A percentile compares a stretch with the other conserved stretches of the same genome.
phyloP scores from a whole-genome alignment of 1,139 yeast genomes.

The Sugiyamaella sp. region DNA sequence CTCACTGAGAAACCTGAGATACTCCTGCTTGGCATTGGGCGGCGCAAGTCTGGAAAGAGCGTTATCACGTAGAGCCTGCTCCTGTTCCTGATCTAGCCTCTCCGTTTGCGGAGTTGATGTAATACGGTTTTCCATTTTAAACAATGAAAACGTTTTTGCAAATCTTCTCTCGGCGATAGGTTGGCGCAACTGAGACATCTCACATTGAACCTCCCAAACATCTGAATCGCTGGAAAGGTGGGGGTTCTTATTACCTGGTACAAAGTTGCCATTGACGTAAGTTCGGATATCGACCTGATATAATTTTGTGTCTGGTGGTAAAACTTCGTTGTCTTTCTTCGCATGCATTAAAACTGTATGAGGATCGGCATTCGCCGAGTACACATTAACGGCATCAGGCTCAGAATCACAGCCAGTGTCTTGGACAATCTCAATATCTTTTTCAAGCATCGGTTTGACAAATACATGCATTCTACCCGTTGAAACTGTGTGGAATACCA shows the following conservation, averaged over 20 bases:
- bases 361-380: slow-evolving; percentile 26
- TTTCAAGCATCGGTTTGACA: slow-evolving; percentile 41
- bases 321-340: slow-evolving; percentile 18
- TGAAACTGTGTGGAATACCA: slow-evolving; percentile 35
- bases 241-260: slow-evolving; percentile 27
- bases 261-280: slow-evolving; percentile 24
- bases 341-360: slow-evolving; percentile 32
- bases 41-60: slow-evolving; percentile 33
- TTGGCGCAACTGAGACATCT: slow-evolving; percentile 24
- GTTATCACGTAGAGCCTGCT: slow-evolving; percentile 21
- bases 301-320: slow-evolving; percentile 31
- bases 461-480: slow-evolving; percentile 37
- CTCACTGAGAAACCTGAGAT: slow-evolving; percentile 33
- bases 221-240: slow-evolving; percentile 19
- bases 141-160: slow-evolving; percentile 24
- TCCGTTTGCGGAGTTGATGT: slow-evolving; percentile 36
- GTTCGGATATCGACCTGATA: slow-evolving; percentile 25
- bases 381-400: slow-evolving; percentile 3
- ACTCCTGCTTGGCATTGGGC: slow-evolving; percentile 37
- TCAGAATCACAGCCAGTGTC: slow-evolving; percentile 18
- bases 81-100: slow-evolving; percentile 32
- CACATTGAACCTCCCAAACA: slow-evolving; percentile 30
- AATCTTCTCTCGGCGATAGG: slow-evolving; percentile 21
- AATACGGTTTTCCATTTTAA: slow-evolving; percentile 26
- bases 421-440: slow-evolving; percentile 34